Base-by-base conservation (phyloP, 345 rosid genomes). In the Pistacia atlantica region DNA sequence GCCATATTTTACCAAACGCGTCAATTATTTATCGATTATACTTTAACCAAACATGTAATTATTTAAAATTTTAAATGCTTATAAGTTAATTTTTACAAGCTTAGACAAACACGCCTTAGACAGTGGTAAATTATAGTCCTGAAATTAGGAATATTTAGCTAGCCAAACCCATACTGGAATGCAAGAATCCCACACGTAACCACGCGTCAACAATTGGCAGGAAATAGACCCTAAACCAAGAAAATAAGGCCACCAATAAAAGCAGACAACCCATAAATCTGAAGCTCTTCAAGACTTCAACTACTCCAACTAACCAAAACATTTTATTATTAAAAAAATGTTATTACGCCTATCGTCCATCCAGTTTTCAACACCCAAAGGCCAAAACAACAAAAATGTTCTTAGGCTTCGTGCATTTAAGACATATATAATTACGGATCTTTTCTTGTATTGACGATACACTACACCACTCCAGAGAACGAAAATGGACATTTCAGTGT, bases 251-350 rank as follows among this genome's bases (percentile, higher is more conserved):
- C 71, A 72, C 77, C 75, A 31, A 67, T 61, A 69, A 75, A 51
- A 52, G 51, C 38, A 42, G 45, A 22, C 11, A 42, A 52, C 57
- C 52, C 46, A 16, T 5, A 62, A 28, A 49, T 59, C 18, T 42
- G 46, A 42, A 49, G 12, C 75, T 17, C 55, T 71, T 65, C 63
- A 72, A 54, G 73, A 45, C 69, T 60, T 63, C 83, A 80, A 80
- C 83, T 1, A 76, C 80, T 72, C 77, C 80, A 77, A 80, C 83
- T 35, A 76, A 59, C 55, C 46, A 17, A n/a, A 4, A 33, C n/a
- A n/a, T 17, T 75, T 66, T 66, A 38, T 42, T 10, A 35, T 2
- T 33, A 14, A 14, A 17, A 72, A 12, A 49, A 16, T 16, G 2
- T 11, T 16, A 10, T 62, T 9, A 25, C 4, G 11, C 5, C 4